Conservation (phyloP, 1,284 basidiomycete species). For the Athelia psychrophila region DNA sequence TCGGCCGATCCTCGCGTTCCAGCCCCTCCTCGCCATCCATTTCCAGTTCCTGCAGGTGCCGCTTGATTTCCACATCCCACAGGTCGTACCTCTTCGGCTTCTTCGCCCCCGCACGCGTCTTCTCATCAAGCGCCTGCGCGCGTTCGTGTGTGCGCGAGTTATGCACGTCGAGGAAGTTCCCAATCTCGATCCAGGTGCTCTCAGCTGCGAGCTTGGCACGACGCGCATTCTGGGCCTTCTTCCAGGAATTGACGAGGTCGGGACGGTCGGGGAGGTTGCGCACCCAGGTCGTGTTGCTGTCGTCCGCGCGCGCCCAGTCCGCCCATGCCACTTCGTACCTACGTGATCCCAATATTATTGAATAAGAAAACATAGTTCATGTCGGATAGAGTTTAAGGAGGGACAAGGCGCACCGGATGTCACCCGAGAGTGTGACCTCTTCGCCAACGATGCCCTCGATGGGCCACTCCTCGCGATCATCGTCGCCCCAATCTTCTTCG, state of each 20-base stretch:
- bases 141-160: background rate
- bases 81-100: background rate
- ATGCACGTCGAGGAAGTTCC: background rate
- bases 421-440: slow-evolving; percentile 30
- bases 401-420: slow-evolving; percentile 29
- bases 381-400: background rate
- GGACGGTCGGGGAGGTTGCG: slow-evolving; percentile 15
- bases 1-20: too few species aligned
- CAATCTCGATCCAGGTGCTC: slow-evolving; percentile 22
- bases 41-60: too few species aligned
- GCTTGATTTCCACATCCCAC: background rate
- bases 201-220: slow-evolving; percentile 14
- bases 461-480: slow-evolving; percentile 33
- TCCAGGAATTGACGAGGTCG: slow-evolving; percentile 26
- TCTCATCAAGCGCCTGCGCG: background rate
- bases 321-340: slow-evolving; percentile 32
- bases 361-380: background rate
- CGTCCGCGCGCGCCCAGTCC: slow-evolving; percentile 34
- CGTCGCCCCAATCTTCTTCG: slow-evolving; percentile 30
- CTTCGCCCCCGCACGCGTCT: background rate
- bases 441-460: slow-evolving; percentile 35
- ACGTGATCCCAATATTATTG: background rate
- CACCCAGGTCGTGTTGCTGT: slow-evolving; percentile 41
- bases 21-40: too few species aligned
- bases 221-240: slow-evolving; percentile 12